phyloP scores from a whole-genome alignment of 257 asterid species.

The Solanum virginianum region DNA sequence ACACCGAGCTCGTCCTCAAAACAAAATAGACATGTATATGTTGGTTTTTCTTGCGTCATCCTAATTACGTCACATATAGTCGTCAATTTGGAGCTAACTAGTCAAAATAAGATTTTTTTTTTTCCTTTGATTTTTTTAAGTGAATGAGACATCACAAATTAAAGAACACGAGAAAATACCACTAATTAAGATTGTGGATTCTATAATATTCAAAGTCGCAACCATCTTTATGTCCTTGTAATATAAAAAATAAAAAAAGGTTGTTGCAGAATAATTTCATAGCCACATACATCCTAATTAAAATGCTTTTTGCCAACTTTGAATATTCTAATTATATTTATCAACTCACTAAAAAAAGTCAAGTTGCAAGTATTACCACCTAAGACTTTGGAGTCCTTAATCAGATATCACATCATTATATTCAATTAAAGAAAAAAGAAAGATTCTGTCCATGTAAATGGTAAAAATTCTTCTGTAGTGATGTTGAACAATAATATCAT shows the following conservation, averaged over 20 bases:
- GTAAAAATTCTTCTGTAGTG: background rate
- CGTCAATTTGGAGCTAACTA: background rate
- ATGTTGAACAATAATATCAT: background rate
- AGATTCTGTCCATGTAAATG: rapidly evolving
- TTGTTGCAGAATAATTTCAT: background rate
- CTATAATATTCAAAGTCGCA: background rate
- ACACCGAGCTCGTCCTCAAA: too few relatives aligned
- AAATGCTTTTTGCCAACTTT: background rate
- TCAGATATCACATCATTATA: background rate
- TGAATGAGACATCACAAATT: background rate
- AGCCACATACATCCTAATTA: background rate
- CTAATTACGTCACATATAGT: background rate
- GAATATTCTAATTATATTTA: background rate
- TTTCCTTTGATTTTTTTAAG: background rate
- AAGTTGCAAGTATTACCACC: background rate
- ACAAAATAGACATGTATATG: background rate
- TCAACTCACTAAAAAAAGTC: background rate
- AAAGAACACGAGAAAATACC: background rate
- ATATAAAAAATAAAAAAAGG: background rate
- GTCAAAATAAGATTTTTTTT: background rate
- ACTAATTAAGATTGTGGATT: background rate
- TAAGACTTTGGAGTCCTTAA: background rate
- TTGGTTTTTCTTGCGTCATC: background rate
- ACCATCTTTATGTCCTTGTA: background rate
- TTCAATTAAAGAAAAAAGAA: background rate